Base-by-base conservation (phyloP, 2,329 filamentous ascomycete genomes). In the Colletotrichum godetiae region DNA sequence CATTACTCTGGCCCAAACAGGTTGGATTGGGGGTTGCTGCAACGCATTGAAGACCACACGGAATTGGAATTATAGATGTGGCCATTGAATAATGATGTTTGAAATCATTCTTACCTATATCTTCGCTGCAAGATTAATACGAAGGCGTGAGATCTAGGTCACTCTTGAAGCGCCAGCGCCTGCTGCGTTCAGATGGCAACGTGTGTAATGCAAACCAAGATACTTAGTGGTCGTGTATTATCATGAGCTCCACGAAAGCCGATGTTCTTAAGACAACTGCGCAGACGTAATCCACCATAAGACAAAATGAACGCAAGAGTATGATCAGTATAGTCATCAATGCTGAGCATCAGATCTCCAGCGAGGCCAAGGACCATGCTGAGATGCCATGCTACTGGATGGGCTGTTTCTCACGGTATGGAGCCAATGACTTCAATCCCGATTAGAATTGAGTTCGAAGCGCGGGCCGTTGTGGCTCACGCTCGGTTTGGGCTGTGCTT, bases 51-150 rank as follows among this genome's bases (percentile, higher is more conserved):
- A 12, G 22, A 29, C 12, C 60, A 7, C 29, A 24, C 42, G 35
- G 27, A 27, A 33, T 35, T 29, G 35, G 27, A 27, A 33, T 66
- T 42, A 66, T 69, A 69, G 67, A 66, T 24, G 29, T 19, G 61
- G 37, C n/a, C 19, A 66, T 37, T 31, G 27, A 33, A 49, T 29
- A 37, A 29, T 29, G 22, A 42, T 35, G 31, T n/a, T 53, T 2
- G 2, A 46, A n/a, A 55, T 10, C 19, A 37, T 24, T 29, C 12
- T 53, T 10, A 22, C 42, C 37, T 4, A 42, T 7, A 6, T 49
- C 2, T 46, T n/a, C 1, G 1, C 4, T 10, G 3, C 10, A 19
- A 42, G 37, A 42, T 6, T 5, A 19, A 49, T 49, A 49, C 8
- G 8, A n/a, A 19, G 22, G 10, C 4, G 19, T 49, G 42, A 1